Conservation (phyloP, 1,139 yeast genomes). For the Magnusiomyces fungicola region DNA sequence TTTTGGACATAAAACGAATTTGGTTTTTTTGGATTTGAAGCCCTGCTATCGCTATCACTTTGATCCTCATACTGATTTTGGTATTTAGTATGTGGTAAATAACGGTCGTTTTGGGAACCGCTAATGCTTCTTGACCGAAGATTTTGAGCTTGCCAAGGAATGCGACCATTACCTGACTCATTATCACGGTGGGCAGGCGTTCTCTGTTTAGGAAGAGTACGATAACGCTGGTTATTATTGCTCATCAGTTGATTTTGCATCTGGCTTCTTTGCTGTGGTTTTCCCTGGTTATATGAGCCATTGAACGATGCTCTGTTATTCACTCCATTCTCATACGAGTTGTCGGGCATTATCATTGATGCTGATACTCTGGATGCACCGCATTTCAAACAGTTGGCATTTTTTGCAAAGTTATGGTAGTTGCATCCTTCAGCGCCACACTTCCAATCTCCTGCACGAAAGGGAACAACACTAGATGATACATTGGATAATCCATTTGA, state of each 20-base stretch:
- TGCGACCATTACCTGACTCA: too few relatives aligned
- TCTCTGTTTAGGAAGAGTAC: too few relatives aligned
- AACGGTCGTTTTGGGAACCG: too few relatives aligned
- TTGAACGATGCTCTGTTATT: not conserved
- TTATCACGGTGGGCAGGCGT: too few relatives aligned
- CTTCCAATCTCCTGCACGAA: slow-evolving; percentile 97
- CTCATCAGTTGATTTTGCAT: too few relatives aligned
- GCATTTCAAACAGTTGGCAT: slow-evolving; percentile 78
- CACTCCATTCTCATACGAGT: not conserved
- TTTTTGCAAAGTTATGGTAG: slow-evolving; percentile 92
- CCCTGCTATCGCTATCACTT: not conserved
- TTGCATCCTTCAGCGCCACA: slow-evolving; percentile 71
- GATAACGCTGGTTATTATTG: too few relatives aligned
- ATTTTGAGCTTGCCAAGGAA: too few relatives aligned
- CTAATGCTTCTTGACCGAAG: too few relatives aligned
- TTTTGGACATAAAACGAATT: slow-evolving; percentile 3
- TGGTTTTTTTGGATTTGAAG: not conserved
- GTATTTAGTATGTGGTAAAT: too few relatives aligned
- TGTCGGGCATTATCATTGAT: slow-evolving; percentile 23
- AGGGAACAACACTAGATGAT: slow-evolving; percentile 53
- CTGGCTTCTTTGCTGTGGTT: too few relatives aligned
- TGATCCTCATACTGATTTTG: not conserved
- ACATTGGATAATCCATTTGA: slow-evolving; percentile 1
- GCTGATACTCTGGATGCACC: slow-evolving; percentile 65
- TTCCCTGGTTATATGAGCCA: too few relatives aligned